Evolutionary conservation across 805 yeast genomes (phyloP).

Genomic region (Lipomyces starkeyi): DNA sequence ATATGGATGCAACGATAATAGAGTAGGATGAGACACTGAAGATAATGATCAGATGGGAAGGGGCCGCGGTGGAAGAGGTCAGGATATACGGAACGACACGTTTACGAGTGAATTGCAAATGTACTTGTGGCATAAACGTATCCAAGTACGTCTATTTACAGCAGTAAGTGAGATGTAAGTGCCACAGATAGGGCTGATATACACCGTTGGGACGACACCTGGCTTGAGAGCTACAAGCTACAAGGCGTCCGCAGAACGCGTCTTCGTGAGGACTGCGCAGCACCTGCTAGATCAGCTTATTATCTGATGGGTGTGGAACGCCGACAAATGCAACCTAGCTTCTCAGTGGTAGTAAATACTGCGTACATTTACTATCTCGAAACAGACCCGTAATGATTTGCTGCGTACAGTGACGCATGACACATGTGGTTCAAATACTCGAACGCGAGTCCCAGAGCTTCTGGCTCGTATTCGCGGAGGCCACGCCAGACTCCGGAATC

Average conservation of each 20-base stretch:
- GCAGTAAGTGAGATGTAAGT: neutral
- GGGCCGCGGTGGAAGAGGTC: neutral
- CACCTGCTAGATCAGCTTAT: neutral
- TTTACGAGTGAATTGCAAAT: neutral
- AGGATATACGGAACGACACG: neutral
- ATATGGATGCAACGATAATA: neutral
- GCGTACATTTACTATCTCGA: neutral
- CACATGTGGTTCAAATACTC: too few species aligned
- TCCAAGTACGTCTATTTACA: neutral
- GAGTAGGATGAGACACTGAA: conserved; percentile 1
- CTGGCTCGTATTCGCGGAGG: neutral
- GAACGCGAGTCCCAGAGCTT: too few species aligned
- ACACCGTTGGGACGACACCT: neutral
- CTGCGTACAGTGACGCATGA: neutral
- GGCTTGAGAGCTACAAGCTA: neutral
- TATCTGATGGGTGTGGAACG: neutral
- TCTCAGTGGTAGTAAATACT: neutral
- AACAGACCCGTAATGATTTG: neutral
- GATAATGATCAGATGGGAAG: neutral
- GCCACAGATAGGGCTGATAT: neutral
- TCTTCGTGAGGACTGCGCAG: neutral
- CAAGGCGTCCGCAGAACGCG: neutral
- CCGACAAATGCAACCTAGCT: neutral
- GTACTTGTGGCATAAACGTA: neutral
- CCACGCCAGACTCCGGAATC: too few species aligned